Evolutionary conservation across 148 eudicot species (phyloP).

Genomic region (Mesembryanthemum crystallinum): DNA sequence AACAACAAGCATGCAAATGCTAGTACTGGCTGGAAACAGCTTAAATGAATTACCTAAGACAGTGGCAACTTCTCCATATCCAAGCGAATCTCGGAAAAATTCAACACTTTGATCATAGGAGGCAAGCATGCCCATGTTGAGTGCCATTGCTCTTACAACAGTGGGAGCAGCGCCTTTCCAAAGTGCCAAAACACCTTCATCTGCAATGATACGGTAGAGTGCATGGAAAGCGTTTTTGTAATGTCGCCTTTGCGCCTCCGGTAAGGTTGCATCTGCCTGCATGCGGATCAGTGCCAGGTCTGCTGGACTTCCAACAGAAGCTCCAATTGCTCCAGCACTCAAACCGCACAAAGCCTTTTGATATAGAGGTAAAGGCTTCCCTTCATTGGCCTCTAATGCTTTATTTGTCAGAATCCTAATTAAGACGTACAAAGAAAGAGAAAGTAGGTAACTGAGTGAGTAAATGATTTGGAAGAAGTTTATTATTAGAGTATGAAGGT

Average conservation of each 20-base stretch:
- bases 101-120: slow-evolving; percentile 96
- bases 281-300: slow-evolving; percentile 91
- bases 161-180: slow-evolving; percentile 98
- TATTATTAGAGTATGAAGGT: too few relatives aligned
- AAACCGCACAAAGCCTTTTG: slow-evolving; percentile 93
- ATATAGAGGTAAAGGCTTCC: slow-evolving; percentile 91
- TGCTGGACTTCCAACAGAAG: slow-evolving; percentile 87
- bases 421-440: too few relatives aligned
- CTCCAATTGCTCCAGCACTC: slow-evolving; percentile 97
- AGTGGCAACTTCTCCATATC: slow-evolving; percentile 73
- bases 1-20: too few relatives aligned
- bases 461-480: too few relatives aligned
- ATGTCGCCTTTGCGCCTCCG: slow-evolving; percentile 72
- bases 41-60: slow-evolving; percentile 51
- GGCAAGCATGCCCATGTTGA: slow-evolving; percentile 99
- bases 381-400: slow-evolving; percentile 88
- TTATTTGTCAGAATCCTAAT: slow-evolving; percentile 75
- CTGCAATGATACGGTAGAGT: slow-evolving; percentile 64
- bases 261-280: slow-evolving; percentile 98
- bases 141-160: slow-evolving; percentile 92
- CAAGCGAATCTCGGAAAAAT: slow-evolving; percentile 72
- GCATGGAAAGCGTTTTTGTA: slow-evolving; percentile 94
- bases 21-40: too few relatives aligned
- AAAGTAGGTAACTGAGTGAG: too few relatives aligned
- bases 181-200: slow-evolving; percentile 79